These are phyloP conservation scores for Fusarium chaquense DNA, from an alignment of 2,329 filamentous ascomycete genomes.

Conservation along the genomic window DNA sequence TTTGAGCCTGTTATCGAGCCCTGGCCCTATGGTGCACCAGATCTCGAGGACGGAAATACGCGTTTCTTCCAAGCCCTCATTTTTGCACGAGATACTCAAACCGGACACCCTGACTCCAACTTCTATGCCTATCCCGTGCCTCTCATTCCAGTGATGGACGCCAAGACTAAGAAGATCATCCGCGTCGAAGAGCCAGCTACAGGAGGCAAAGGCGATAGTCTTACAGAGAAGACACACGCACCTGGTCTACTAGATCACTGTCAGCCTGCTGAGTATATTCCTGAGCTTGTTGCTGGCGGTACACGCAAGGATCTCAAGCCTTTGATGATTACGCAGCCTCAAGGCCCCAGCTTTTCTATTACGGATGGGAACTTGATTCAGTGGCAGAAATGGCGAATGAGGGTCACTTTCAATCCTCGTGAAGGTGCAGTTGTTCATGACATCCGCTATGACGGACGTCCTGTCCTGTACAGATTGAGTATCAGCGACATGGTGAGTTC, in stretches of 20 bases:
- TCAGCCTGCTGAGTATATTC: conserved; percentile 54
- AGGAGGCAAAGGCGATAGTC: conserved; percentile 48
- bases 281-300: conserved; percentile 56
- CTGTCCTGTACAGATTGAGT: conserved; percentile 73
- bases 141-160: conserved; percentile 58
- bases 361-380: conserved; percentile 56
- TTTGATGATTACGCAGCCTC: conserved; percentile 60
- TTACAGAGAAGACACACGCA: conserved; percentile 35
- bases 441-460: conserved; percentile 73
- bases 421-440: conserved; percentile 79
- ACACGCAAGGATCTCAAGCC: conserved; percentile 67
- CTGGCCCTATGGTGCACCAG: conserved; percentile 51
- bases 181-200: conserved; percentile 53
- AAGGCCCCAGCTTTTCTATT: conserved; percentile 58
- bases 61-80: conserved; percentile 53
- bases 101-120: conserved; percentile 62
- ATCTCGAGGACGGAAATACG: conserved; percentile 47
- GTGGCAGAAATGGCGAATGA: conserved; percentile 77
- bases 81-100: conserved; percentile 50
- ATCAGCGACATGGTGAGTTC: conserved; percentile 73
- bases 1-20: conserved; percentile 52
- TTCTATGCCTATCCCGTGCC: conserved; percentile 67
- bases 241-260: conserved; percentile 49
- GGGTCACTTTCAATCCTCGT: conserved; percentile 75
- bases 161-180: conserved; percentile 48